phyloP scores from a whole-genome alignment of 176 grass and related monocot genomes.

The Raddia guianensis region DNA sequence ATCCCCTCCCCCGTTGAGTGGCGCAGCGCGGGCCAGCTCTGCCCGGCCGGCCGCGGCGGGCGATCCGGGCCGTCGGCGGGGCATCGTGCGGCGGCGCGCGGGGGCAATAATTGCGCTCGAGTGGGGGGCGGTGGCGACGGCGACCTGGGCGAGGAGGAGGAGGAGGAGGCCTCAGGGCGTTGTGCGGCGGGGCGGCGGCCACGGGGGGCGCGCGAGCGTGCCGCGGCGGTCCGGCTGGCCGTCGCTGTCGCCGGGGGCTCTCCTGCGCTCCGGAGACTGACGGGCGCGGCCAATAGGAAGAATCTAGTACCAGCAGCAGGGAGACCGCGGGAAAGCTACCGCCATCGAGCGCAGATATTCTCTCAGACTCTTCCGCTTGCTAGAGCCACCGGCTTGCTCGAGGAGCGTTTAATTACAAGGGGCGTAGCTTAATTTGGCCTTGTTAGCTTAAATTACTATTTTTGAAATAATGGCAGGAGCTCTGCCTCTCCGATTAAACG shows the following conservation, averaged over 20 bases:
- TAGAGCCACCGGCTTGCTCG: no score
- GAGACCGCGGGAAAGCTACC: neutral
- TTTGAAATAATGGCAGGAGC: no score
- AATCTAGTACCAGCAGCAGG: neutral
- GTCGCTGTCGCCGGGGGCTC: slow-evolving; percentile 17
- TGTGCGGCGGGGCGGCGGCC: slow-evolving; percentile 37
- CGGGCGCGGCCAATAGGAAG: neutral
- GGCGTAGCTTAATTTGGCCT: no score
- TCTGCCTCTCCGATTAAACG: no score
- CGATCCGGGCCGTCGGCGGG: neutral
- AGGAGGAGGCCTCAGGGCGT: neutral
- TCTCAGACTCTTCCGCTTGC: no score
- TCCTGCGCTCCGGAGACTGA: neutral
- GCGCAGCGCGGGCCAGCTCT: slow-evolving; percentile 27
- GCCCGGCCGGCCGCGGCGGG: slow-evolving; percentile 23
- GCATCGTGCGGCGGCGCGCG: slow-evolving; percentile 29
- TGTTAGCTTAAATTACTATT: no score
- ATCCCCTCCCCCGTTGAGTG: slow-evolving; percentile 33
- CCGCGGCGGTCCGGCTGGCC: neutral
- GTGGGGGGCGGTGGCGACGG: slow-evolving; percentile 33
- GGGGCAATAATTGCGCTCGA: neutral
- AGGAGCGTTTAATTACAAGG: no score
- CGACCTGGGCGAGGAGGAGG: neutral
- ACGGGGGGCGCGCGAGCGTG: neutral
- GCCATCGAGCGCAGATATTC: neutral